These are phyloP conservation scores for Hanseniaspora jakobsenii DNA, from an alignment of 805 yeast genomes.

Conservation along the genomic window DNA sequence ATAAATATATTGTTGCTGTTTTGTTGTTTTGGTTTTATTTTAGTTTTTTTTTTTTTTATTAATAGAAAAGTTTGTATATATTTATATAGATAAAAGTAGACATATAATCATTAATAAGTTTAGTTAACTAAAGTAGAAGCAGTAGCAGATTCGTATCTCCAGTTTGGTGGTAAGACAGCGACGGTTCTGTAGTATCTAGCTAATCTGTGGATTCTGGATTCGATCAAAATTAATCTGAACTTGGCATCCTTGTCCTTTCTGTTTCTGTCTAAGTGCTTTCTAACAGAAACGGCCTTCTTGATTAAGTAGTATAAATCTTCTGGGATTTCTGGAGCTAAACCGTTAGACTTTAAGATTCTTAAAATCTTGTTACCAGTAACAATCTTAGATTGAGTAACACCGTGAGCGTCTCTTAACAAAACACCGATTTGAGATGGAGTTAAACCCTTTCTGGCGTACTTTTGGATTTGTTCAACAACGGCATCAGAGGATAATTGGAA, in stretches of 20 bases:
- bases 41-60: conserved; percentile 5
- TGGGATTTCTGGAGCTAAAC: conserved; percentile 99
- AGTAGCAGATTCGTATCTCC: conserved; percentile 99
- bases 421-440: conserved; percentile 99
- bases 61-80: conserved; percentile 1
- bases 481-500: conserved; percentile 92
- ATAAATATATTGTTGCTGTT: conserved; percentile 18
- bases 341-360: conserved; percentile 98
- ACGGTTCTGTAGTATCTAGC: conserved; percentile 99
- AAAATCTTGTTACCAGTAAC: conserved; percentile 98
- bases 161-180: conserved; percentile 98
- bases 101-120: conserved; percentile 26
- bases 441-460: conserved; percentile 99
- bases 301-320: conserved; percentile 98
- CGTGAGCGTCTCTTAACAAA: conserved; percentile 98
- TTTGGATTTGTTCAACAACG: conserved; percentile 95
- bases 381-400: conserved; percentile 94
- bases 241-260: conserved; percentile 99
- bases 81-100: conserved; percentile 18
- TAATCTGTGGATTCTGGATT: conserved; percentile 99
- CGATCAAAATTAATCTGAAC: conserved; percentile 99
- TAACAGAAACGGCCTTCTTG: conserved; percentile 98
- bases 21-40: conserved; percentile 5
- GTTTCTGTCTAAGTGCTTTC: conserved; percentile 99
- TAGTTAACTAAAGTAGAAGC: conserved; percentile 99